These are phyloP conservation scores for Boletus sp. DNA, from an alignment of 1,284 basidiomycete species.

Conservation along the genomic window DNA sequence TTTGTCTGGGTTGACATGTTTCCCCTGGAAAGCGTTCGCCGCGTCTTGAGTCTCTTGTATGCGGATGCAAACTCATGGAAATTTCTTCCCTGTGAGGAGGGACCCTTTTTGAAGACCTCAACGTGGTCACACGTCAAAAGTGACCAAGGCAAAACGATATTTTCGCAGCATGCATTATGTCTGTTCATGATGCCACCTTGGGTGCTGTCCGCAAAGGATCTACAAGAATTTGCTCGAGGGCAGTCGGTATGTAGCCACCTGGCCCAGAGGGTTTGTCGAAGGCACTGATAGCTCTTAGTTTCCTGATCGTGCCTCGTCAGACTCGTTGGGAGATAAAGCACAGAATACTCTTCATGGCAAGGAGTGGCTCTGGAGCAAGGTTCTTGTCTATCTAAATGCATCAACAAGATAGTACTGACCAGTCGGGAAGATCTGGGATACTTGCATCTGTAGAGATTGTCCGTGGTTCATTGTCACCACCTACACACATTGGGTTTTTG, in stretches of 20 bases:
- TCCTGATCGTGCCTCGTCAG: conserved; percentile 16
- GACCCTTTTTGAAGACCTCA: conserved; percentile 46
- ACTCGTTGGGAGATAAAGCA: conserved; percentile 33
- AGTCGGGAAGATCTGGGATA: conserved; percentile 58
- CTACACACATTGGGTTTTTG: conserved; percentile 70
- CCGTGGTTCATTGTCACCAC: conserved; percentile 68
- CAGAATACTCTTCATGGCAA: conserved; percentile 7
- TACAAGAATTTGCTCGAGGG: conserved; percentile 52
- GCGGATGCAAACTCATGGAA: conserved; percentile 43
- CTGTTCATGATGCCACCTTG: conserved; percentile 67
- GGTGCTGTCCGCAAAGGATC: conserved; percentile 54
- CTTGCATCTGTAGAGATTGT: conserved; percentile 50
- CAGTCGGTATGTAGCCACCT: conserved; percentile 40
- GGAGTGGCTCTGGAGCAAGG: conserved; percentile 68
- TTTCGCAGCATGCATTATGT: conserved; percentile 38
- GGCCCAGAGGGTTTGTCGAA: background rate
- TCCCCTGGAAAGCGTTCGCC: conserved; percentile 55
- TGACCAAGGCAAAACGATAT: conserved; percentile 12
- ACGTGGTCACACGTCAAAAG: conserved; percentile 44
- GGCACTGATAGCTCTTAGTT: conserved; percentile 22
- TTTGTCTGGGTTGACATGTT: conserved; percentile 47
- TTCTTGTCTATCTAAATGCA: conserved; percentile 24
- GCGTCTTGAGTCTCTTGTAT: conserved; percentile 50
- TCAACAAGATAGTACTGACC: conserved; percentile 9
- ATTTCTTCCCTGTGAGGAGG: conserved; percentile 39